Percentiles rank a stretch among this genome's conserved stretches.
These are phyloP conservation scores for Bruguiera sexangula DNA, from an alignment of 345 rosid species.

Conservation along the genomic window DNA sequence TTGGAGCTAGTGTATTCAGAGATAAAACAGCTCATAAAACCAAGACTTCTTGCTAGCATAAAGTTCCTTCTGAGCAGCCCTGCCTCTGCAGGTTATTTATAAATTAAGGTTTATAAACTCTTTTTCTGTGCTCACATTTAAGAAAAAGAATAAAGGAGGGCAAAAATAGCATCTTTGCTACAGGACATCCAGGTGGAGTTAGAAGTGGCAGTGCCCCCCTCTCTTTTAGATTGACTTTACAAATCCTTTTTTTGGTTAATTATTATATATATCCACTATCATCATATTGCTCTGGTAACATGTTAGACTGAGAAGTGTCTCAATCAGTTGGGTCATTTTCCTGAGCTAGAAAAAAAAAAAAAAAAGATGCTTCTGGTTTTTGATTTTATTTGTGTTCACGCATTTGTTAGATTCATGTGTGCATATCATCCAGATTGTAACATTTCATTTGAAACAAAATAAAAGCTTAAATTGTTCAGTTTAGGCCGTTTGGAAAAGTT, in stretches of 20 bases:
- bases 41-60: slow-evolving; percentile 25
- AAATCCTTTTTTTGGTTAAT: not conserved
- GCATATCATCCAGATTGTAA: too few relatives aligned
- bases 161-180: slow-evolving; percentile 59
- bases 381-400: too few relatives aligned
- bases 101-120: slow-evolving; percentile 10
- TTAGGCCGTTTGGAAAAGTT: too few relatives aligned
- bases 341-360: not conserved
- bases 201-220: slow-evolving; percentile 29
- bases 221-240: slow-evolving; percentile 47
- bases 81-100: not conserved
- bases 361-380: not conserved
- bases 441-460: too few relatives aligned
- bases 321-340: not conserved
- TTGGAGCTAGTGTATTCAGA: slow-evolving; percentile 11
- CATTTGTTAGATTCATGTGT: too few relatives aligned
- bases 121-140: slow-evolving; percentile 13
- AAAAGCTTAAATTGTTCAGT: too few relatives aligned
- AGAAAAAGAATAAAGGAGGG: too few relatives aligned
- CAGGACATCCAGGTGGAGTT: slow-evolving; percentile 49
- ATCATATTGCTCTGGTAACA: not conserved
- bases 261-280: not conserved
- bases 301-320: not conserved
- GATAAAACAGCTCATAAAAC: slow-evolving; percentile 49
- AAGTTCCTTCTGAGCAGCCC: slow-evolving; percentile 22